Base-by-base conservation (phyloP, 2,329 filamentous ascomycete species). In the Penicillium oxalicum region DNA sequence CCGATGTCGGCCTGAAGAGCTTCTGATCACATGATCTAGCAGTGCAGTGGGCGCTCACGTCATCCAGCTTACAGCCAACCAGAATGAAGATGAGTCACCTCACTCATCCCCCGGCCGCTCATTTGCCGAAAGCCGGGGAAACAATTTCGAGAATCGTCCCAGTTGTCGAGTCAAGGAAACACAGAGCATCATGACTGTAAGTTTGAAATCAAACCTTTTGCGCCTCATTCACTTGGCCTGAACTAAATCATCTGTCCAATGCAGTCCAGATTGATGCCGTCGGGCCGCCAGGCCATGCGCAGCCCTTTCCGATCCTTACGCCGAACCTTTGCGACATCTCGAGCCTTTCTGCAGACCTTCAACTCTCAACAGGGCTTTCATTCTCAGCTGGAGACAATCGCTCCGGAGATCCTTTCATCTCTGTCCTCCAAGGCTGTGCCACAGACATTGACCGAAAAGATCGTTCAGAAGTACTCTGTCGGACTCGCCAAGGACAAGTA, bases 361-460 rank as follows among this genome's bases (percentile, higher is more conserved):
- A 44, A 44, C 24, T 35, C 41, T 32, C 41, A 44, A 12, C 73
- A 81, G 63, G 78, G 77, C 50, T 87, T 87, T 61, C 81, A 81
- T 49, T 78, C 83, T 2, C 80, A 86, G 64, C 74, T 81, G 48
- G 77, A 85, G 50, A 78, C 78, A 2, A 61, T 70, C 4, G 73
- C 89, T 12, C 81, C 87, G 59, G 83, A 89, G 51, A 80, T 95
- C 53, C 82, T 94, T 55, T 82, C 86, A 36, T 84, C 88, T 32
- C 79, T 85, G 62, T 79, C 80, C 7, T 60, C 74, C 67, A 55
- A 56, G 37, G 54, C 57, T 35, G 54, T 60, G 3, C 80, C 87
- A 0, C 90, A 95, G 70, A 96, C 88, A 2, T 71, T 95, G 44
- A 93, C 88, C 2, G 91, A 96, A 68, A 95, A 95, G 76, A 95